These are phyloP conservation scores for Lachnellula suecica DNA, from an alignment of 2,329 filamentous ascomycete species.

Conservation along the genomic window DNA sequence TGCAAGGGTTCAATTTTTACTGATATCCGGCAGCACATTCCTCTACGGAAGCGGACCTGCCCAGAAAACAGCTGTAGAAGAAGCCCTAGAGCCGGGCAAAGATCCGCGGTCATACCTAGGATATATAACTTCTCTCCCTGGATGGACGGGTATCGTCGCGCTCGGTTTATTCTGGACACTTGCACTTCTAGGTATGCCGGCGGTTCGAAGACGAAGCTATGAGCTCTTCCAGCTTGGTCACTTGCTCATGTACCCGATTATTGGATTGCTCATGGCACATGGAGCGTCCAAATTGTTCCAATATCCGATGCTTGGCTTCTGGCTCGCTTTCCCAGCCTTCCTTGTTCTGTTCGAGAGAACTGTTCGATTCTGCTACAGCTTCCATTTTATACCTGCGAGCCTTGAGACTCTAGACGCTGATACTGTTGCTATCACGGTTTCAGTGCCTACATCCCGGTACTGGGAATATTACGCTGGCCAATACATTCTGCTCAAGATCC, in stretches of 20 bases:
- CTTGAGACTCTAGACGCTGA: conserved; percentile 51
- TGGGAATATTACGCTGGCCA: conserved; percentile 16
- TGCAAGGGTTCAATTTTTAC: neutral
- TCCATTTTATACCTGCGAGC: conserved; percentile 47
- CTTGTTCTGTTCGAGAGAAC: conserved; percentile 49
- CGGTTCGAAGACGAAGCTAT: conserved; percentile 50
- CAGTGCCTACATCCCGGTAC: conserved; percentile 48
- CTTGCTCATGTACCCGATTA: conserved; percentile 57
- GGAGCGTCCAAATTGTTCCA: conserved; percentile 51
- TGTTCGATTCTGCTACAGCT: conserved; percentile 45
- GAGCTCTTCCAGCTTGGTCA: conserved; percentile 58
- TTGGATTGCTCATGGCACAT: conserved; percentile 54
- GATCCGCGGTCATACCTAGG: conserved; percentile 41
- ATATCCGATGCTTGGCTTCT: conserved; percentile 56
- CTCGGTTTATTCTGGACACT: conserved; percentile 51
- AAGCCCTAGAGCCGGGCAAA: conserved; percentile 37
- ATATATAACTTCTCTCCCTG: conserved; percentile 46
- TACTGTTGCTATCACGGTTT: conserved; percentile 48
- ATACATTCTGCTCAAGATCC: conserved; percentile 54
- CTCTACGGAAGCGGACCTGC: conserved; percentile 45
- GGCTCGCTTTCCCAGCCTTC: conserved; percentile 52
- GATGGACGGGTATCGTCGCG: conserved; percentile 49
- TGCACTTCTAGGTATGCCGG: conserved; percentile 48
- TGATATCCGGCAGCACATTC: conserved; percentile 37
- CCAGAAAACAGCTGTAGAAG: conserved; percentile 43